Evolutionary conservation across 805 yeast genomes (phyloP).

Genomic region (Peterozyma toletana): DNA sequence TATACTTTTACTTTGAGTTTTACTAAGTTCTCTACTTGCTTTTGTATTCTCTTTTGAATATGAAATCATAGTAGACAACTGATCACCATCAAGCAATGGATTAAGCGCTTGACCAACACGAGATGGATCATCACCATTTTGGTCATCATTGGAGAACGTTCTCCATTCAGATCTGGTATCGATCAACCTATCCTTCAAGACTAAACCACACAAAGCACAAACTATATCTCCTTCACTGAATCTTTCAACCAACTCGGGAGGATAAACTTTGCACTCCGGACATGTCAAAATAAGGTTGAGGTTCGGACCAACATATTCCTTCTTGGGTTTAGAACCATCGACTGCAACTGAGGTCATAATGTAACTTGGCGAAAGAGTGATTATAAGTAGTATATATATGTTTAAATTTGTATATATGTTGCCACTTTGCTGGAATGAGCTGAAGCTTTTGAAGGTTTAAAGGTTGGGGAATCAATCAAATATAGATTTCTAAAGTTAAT

Average conservation of each 20-base stretch:
- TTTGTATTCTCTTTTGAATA: conserved; percentile 79
- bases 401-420: neutral
- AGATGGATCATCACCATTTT: conserved; percentile 95
- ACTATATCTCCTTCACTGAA: conserved; percentile 97
- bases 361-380: neutral
- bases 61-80: conserved; percentile 87
- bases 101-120: conserved; percentile 99
- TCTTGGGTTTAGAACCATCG: neutral
- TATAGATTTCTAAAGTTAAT: neutral
- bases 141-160: conserved; percentile 96
- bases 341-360: neutral
- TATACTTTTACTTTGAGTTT: conserved; percentile 81
- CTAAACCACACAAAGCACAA: conserved; percentile 96
- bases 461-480: neutral
- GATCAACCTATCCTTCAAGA: conserved; percentile 82
- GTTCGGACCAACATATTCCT: conserved; percentile 56
- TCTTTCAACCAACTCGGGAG: conserved; percentile 91
- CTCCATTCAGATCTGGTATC: conserved; percentile 99
- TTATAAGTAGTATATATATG: neutral
- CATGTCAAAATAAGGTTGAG: conserved; percentile 85
- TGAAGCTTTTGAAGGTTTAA: neutral
- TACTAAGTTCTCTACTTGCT: conserved; percentile 80
- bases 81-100: conserved; percentile 85
- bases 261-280: conserved; percentile 93
- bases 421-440: neutral